These are phyloP conservation scores for Colletotrichum caudatum DNA, from an alignment of 2,329 filamentous ascomycete genomes.

Conservation along the genomic window DNA sequence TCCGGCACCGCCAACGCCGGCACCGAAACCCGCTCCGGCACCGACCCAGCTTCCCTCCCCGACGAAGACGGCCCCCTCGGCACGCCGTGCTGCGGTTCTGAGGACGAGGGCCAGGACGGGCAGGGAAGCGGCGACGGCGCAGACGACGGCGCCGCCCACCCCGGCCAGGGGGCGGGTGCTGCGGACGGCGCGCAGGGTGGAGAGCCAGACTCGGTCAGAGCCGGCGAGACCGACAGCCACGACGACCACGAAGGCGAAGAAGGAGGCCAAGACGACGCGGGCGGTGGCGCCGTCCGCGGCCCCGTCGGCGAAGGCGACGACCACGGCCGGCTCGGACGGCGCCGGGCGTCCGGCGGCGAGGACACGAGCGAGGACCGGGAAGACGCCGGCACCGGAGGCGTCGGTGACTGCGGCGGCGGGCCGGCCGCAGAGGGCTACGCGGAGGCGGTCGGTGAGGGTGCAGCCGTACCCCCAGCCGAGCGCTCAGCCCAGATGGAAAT, in stretches of 20 bases:
- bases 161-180: constrained; percentile 3
- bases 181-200: constrained; percentile 29
- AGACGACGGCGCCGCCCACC: not conserved
- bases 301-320: not conserved
- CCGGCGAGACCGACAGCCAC: constrained; percentile 13
- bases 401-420: constrained; percentile 4
- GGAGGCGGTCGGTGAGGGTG: constrained; percentile 20
- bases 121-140: not conserved
- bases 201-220: constrained; percentile 35
- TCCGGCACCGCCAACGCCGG: not conserved
- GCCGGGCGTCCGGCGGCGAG: constrained; percentile 5
- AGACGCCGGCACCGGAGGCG: not conserved
- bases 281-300: not conserved
- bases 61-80: not conserved
- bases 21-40: constrained; percentile 7
- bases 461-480: constrained; percentile 32
- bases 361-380: constrained; percentile 6
- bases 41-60: not conserved
- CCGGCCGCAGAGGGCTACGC: constrained; percentile 29
- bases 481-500: constrained; percentile 34
- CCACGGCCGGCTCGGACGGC: constrained; percentile 3
- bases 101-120: constrained; percentile 16
- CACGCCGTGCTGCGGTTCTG: not conserved
- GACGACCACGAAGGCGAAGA: constrained; percentile 21
- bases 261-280: constrained; percentile 15